Conservation (phyloP, 108 stramenopile genomes). For the Cyclostephanos invisitatus region DNA sequence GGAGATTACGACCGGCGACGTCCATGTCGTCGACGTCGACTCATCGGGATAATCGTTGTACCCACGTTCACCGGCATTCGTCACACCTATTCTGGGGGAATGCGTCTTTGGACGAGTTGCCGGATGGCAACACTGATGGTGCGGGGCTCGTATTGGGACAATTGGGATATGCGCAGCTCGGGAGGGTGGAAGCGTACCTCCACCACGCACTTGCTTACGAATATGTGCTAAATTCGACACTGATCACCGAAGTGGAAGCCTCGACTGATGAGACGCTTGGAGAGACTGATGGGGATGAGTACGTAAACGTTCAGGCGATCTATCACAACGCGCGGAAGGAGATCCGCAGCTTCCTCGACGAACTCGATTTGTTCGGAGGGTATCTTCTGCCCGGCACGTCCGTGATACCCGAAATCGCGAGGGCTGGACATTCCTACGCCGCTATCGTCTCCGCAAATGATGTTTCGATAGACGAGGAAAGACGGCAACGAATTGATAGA, state of each 20-base stretch:
- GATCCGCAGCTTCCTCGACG: constrained; percentile 47
- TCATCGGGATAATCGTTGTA: constrained; percentile 1
- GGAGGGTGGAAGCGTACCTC: constrained; percentile 29
- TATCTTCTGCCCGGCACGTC: constrained; percentile 27
- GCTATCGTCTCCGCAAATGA: background rate
- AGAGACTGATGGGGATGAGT: constrained; percentile 15
- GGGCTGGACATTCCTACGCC: background rate
- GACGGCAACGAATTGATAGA: constrained; percentile 8
- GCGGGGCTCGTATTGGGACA: constrained; percentile 25
- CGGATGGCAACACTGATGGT: constrained; percentile 23
- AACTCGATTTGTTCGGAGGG: constrained; percentile 41
- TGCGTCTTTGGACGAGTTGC: constrained; percentile 20
- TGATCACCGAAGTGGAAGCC: background rate
- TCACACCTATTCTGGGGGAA: constrained; percentile 50
- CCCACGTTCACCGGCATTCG: constrained; percentile 27
- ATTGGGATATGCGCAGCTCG: constrained; percentile 36
- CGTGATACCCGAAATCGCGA: constrained; percentile 19
- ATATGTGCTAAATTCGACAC: constrained; percentile 19
- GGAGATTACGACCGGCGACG: background rate
- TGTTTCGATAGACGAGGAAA: background rate
- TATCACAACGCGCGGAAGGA: constrained; percentile 55
- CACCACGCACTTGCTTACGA: constrained; percentile 17
- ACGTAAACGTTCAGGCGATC: constrained; percentile 28
- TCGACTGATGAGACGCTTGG: background rate
- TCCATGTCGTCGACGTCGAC: background rate